phyloP scores from a whole-genome alignment of 2,329 filamentous ascomycete species.

The Aspergillus quadricinctus region DNA sequence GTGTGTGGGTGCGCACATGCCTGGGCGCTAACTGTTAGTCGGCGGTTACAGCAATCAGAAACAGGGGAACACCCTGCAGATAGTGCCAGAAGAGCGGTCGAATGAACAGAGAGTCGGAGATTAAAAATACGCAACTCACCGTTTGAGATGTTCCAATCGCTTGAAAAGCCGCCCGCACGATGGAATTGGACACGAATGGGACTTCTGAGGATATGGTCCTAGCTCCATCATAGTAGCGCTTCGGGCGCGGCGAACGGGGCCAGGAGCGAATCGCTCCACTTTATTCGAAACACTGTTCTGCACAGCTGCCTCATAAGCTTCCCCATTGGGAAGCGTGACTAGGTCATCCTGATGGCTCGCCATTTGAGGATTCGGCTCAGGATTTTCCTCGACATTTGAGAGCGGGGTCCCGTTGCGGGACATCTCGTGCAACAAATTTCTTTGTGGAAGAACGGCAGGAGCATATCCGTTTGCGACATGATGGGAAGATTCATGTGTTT shows the following conservation, averaged over 20 bases:
- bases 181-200: slow-evolving; percentile 97
- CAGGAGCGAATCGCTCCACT: slow-evolving; percentile 53
- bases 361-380: slow-evolving; percentile 65
- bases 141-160: slow-evolving; percentile 97
- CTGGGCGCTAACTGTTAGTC: slow-evolving; percentile 55
- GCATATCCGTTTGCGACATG: slow-evolving; percentile 69
- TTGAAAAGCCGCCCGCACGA: slow-evolving; percentile 97
- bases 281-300: slow-evolving; percentile 57
- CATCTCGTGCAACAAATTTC: slow-evolving; percentile 70
- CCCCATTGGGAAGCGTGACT: slow-evolving; percentile 58
- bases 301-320: slow-evolving; percentile 51
- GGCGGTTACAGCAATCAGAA: slow-evolving; percentile 47
- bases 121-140: slow-evolving; percentile 59
- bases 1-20: slow-evolving; percentile 98
- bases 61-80: slow-evolving; percentile 33
- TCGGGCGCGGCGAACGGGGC: slow-evolving; percentile 80
- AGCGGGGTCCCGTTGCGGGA: slow-evolving; percentile 90
- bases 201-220: slow-evolving; percentile 94
- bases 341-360: slow-evolving; percentile 65
- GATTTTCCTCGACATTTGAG: slow-evolving; percentile 77
- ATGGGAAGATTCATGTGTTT: slow-evolving; percentile 74
- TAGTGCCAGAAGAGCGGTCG: slow-evolving; percentile 22
- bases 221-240: slow-evolving; percentile 96
- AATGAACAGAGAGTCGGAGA: slow-evolving; percentile 15
- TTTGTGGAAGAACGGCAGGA: slow-evolving; percentile 67